A percentile compares a stretch with the other conserved stretches of the same genome.
phyloP scores from a whole-genome alignment of 2,329 filamentous ascomycete genomes.

The Chaetomiaceae sp. region DNA sequence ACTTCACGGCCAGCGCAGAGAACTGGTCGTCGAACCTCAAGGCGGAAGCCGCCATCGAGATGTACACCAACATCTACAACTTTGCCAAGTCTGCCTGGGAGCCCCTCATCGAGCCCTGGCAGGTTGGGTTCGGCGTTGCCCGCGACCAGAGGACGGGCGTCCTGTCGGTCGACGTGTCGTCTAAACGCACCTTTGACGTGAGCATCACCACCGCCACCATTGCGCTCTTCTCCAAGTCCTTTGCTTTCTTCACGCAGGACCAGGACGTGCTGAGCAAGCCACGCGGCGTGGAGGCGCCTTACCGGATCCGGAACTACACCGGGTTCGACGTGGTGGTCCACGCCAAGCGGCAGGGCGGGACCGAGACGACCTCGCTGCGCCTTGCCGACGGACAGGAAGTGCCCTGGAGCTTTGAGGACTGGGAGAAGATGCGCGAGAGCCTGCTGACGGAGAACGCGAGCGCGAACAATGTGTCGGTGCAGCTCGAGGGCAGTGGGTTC shows the following conservation, averaged over 20 bases:
- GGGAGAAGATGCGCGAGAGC: conserved; percentile 92
- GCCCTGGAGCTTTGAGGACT: conserved; percentile 96
- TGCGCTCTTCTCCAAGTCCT: conserved; percentile 86
- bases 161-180: conserved; percentile 79
- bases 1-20: conserved; percentile 76
- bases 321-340: conserved; percentile 86
- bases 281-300: conserved; percentile 84
- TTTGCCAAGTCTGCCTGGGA: conserved; percentile 99
- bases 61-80: conserved; percentile 96
- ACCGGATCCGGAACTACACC: conserved; percentile 90
- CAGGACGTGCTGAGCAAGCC: conserved; percentile 93
- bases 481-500: conserved; percentile 89
- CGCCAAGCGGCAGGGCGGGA: conserved; percentile 63
- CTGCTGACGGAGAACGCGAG: conserved; percentile 77
- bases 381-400: conserved; percentile 85
- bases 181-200: conserved; percentile 84
- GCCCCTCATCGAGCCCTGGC: conserved; percentile 92
- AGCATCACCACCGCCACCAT: conserved; percentile 93
- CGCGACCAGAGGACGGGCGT: conserved; percentile 71
- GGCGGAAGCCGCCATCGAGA: conserved; percentile 85
- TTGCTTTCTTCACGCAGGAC: conserved; percentile 80
- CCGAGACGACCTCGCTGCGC: conserved; percentile 69
- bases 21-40: conserved; percentile 89
- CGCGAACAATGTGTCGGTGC: conserved; percentile 70
- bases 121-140: conserved; percentile 83